phyloP scores from a whole-genome alignment of 306 rosid species.

The Amphicarpaea edgeworthii region DNA sequence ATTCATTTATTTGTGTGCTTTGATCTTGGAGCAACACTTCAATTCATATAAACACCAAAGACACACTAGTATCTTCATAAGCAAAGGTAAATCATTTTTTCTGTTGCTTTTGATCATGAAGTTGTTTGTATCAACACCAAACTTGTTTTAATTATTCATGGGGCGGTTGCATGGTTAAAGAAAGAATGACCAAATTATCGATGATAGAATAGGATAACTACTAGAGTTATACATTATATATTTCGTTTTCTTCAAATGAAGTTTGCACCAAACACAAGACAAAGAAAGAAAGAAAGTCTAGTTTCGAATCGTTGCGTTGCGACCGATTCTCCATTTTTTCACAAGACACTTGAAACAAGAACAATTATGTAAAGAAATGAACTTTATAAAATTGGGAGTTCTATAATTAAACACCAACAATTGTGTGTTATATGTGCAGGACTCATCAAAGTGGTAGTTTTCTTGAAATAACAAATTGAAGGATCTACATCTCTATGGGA shows the following conservation, averaged over 20 bases:
- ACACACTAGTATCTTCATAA: conserved; percentile 8
- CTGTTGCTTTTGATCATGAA: background rate
- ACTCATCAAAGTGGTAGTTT: background rate
- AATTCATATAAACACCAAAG: background rate
- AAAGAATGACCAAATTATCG: background rate
- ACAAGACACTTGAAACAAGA: background rate
- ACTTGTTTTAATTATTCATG: conserved; percentile 10
- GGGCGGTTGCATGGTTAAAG: background rate
- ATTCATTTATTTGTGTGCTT: conserved; percentile 13
- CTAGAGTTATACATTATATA: background rate
- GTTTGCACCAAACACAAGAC: background rate
- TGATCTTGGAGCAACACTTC: conserved; percentile 31
- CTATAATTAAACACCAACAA: too few species aligned
- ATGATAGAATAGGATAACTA: background rate
- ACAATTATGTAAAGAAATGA: background rate
- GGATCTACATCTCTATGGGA: conserved; percentile 58
- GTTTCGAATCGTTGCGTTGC: background rate
- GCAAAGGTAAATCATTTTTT: conserved; percentile 40
- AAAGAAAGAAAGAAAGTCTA: background rate
- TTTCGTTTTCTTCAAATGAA: background rate
- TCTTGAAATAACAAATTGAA: conserved; percentile 22
- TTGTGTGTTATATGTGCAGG: conserved; percentile 46
- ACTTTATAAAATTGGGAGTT: background rate
- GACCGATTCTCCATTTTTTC: background rate
- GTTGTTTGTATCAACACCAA: conserved; percentile 9